These are phyloP conservation scores for Myxozyma udenii DNA, from an alignment of 805 yeast genomes.

Conservation along the genomic window DNA sequence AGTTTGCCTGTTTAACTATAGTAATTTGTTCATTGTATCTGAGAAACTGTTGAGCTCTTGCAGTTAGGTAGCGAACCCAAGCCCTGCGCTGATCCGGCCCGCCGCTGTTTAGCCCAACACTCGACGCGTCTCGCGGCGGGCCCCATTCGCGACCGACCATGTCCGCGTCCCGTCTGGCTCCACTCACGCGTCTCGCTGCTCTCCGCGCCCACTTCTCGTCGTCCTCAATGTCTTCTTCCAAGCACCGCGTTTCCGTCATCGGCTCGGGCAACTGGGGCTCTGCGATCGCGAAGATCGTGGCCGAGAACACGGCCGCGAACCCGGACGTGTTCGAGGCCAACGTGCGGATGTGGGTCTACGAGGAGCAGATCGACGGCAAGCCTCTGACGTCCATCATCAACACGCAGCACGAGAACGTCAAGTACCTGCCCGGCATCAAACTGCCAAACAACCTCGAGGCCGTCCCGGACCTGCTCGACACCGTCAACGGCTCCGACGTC, in stretches of 20 bases:
- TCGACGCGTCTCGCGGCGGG: too few species aligned
- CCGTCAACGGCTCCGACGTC: slow-evolving; percentile 79
- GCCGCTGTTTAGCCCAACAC: too few species aligned
- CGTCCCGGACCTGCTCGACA: slow-evolving; percentile 73
- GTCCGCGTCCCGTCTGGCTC: too few species aligned
- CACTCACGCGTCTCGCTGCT: slow-evolving; percentile 2
- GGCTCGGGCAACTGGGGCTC: slow-evolving; percentile 99
- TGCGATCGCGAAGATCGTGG: slow-evolving; percentile 90
- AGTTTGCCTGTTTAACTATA: not conserved
- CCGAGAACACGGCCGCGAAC: slow-evolving; percentile 77
- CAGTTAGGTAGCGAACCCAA: too few species aligned
- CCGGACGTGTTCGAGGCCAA: slow-evolving; percentile 65
- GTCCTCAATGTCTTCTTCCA: slow-evolving; percentile 5
- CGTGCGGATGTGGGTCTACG: slow-evolving; percentile 96
- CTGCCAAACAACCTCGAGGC: slow-evolving; percentile 87
- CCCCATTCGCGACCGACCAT: too few species aligned
- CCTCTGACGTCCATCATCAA: slow-evolving; percentile 89
- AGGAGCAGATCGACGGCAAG: slow-evolving; percentile 65
- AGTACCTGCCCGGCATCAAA: slow-evolving; percentile 83
- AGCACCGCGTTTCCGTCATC: slow-evolving; percentile 56
- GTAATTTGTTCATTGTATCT: not conserved
- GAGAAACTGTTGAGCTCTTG: too few species aligned
- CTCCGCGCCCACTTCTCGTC: not conserved
- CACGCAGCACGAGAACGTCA: slow-evolving; percentile 86
- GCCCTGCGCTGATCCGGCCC: too few species aligned